Conservation (phyloP, 2,329 filamentous ascomycete species). For the Fusarium pilosicola region DNA sequence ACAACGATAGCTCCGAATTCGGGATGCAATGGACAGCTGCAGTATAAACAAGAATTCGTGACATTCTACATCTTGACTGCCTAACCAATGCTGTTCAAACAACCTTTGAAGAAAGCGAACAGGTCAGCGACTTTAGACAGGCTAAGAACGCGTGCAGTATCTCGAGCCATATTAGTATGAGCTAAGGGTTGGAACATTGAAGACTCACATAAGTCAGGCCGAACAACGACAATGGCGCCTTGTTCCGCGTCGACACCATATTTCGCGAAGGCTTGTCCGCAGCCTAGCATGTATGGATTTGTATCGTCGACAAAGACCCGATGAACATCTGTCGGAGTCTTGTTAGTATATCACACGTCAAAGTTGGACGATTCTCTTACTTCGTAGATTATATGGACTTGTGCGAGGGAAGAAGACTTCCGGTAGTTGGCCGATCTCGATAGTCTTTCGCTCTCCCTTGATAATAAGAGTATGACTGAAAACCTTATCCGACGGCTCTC, state of each 20-base stretch:
- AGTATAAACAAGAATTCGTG: not conserved
- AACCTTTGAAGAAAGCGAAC: slow-evolving; percentile 9
- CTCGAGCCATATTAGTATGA: not conserved
- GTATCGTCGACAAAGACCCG: slow-evolving; percentile 29
- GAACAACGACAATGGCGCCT: slow-evolving; percentile 26
- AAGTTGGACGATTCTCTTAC: rapidly evolving
- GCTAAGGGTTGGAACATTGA: rapidly evolving
- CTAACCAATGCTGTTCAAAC: not conserved
- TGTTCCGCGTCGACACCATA: slow-evolving; percentile 23
- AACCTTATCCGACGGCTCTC: not conserved
- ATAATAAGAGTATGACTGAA: slow-evolving; percentile 14
- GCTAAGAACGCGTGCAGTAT: slow-evolving; percentile 11
- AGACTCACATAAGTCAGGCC: slow-evolving; percentile 36
- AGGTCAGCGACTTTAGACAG: not conserved
- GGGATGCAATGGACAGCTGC: rapidly evolving
- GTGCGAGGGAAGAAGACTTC: slow-evolving; percentile 24
- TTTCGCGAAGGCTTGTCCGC: slow-evolving; percentile 3
- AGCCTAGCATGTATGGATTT: slow-evolving; percentile 23
- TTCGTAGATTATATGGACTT: slow-evolving; percentile 10
- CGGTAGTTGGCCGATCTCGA: slow-evolving; percentile 16
- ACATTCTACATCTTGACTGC: rapidly evolving
- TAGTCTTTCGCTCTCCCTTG: not conserved
- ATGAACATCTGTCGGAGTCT: slow-evolving; percentile 7
- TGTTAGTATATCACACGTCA: not conserved
- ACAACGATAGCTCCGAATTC: no score